phyloP scores from a whole-genome alignment of 306 rosid genomes.

The Astragalus glycyphyllos region DNA sequence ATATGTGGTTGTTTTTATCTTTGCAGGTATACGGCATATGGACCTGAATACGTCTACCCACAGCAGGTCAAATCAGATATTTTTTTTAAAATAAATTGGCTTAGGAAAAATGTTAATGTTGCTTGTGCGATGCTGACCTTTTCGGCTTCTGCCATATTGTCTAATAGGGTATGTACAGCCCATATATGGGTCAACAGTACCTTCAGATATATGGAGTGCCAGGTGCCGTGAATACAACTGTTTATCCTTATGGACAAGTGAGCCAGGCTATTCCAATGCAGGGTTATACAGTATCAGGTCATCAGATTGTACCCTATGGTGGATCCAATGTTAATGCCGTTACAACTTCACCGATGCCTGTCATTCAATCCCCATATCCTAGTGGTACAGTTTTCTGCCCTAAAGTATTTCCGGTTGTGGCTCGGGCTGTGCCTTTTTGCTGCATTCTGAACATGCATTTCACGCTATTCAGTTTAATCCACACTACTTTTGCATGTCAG shows the following conservation, averaged over 20 bases:
- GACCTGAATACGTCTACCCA: constrained; percentile 79
- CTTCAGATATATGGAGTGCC: constrained; percentile 89
- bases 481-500: neutral
- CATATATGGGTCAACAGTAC: constrained; percentile 83
- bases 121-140: constrained; percentile 43
- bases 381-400: constrained; percentile 58
- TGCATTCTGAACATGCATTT: constrained; percentile 32
- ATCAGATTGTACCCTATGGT: constrained; percentile 82
- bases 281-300: constrained; percentile 81
- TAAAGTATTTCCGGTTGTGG: constrained; percentile 10
- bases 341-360: constrained; percentile 76
- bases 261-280: constrained; percentile 79
- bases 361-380: constrained; percentile 83
- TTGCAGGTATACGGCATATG: constrained; percentile 87
- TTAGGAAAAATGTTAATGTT: constrained; percentile 32
- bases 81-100: constrained; percentile 19
- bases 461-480: constrained; percentile 9
- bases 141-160: constrained; percentile 36
- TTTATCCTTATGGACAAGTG: constrained; percentile 85
- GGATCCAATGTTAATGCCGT: constrained; percentile 76
- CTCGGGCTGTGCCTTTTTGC: constrained; percentile 10
- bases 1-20: constrained; percentile 50
- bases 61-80: constrained; percentile 82
- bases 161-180: constrained; percentile 68
- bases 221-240: constrained; percentile 64